Evolutionary conservation across 768 basidiomycete species (phyloP).

Genomic region (Tremella yokohamensis): DNA sequence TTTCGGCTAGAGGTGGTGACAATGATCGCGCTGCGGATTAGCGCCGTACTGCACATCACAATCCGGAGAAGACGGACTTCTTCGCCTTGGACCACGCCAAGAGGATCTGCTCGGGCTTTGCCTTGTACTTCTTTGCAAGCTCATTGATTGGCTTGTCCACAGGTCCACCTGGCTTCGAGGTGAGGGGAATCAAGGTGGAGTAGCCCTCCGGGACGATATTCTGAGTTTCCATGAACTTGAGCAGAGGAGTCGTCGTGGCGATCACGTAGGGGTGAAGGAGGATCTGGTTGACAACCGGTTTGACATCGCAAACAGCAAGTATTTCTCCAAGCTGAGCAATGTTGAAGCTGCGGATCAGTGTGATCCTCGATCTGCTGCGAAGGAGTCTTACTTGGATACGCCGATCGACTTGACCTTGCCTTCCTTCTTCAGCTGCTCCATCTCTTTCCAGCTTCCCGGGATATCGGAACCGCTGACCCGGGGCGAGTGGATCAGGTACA

Average conservation of each 20-base stretch:
- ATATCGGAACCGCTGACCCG: conserved; percentile 33
- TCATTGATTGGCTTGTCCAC: conserved; percentile 23
- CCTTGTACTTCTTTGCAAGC: conserved; percentile 19
- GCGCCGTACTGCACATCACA: background rate
- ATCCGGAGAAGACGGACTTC: conserved; percentile 19
- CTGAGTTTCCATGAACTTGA: conserved; percentile 26
- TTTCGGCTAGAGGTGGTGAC: conserved; percentile 48
- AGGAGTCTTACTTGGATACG: conserved; percentile 50
- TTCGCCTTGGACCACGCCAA: conserved; percentile 40
- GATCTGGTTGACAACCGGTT: conserved; percentile 43
- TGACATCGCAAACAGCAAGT: conserved; percentile 23
- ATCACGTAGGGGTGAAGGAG: conserved; percentile 40
- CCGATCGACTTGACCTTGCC: conserved; percentile 40
- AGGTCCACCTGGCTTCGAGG: conserved; percentile 20
- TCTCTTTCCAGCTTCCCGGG: conserved; percentile 36
- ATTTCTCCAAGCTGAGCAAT: conserved; percentile 33
- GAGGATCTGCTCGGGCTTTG: conserved; percentile 36
- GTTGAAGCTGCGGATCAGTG: conserved; percentile 21
- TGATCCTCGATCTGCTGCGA: background rate
- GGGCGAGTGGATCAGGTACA: conserved; percentile 41
- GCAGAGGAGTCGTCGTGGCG: conserved; percentile 20
- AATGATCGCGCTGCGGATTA: conserved; percentile 38
- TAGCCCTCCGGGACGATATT: conserved; percentile 40
- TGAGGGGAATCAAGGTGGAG: conserved; percentile 36
- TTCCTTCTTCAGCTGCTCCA: conserved; percentile 34